phyloP scores from a whole-genome alignment of 2,329 filamentous ascomycete genomes.

The Stachybotrys echinatus region DNA sequence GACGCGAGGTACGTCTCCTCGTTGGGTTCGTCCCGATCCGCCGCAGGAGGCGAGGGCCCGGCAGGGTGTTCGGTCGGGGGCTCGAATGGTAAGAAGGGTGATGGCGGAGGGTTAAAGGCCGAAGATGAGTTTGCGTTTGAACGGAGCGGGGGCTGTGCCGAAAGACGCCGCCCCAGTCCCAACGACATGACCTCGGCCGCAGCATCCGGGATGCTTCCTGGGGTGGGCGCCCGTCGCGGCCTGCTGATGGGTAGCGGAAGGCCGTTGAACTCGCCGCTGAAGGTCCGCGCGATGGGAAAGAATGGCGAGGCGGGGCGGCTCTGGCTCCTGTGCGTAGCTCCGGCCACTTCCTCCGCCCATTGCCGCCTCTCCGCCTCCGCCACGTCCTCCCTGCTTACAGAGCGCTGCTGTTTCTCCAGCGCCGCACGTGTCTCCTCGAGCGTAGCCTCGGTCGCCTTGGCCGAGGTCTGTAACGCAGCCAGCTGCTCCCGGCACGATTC shows the following conservation, averaged over 20 bases:
- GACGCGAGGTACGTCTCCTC: constrained; percentile 45
- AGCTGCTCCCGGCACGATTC: constrained; percentile 53
- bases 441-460: constrained; percentile 60
- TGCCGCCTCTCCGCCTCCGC: constrained; percentile 37
- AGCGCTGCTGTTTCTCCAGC: constrained; percentile 41
- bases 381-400: constrained; percentile 21
- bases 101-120: constrained; percentile 26
- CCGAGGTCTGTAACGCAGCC: constrained; percentile 57
- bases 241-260: constrained; percentile 32
- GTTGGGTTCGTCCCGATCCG: constrained; percentile 45
- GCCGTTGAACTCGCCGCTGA: constrained; percentile 49
- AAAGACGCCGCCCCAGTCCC: constrained; percentile 40
- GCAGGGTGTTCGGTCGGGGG: constrained; percentile 25
- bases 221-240: constrained; percentile 29
- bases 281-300: constrained; percentile 44
- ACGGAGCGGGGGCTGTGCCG: constrained; percentile 39
- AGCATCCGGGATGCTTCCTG: constrained; percentile 42
- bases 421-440: constrained; percentile 50
- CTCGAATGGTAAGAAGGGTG: constrained; percentile 46
- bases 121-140: constrained; percentile 32
- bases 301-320: constrained; percentile 52
- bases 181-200: constrained; percentile 32
- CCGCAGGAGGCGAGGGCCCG: constrained; percentile 33
- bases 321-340: constrained; percentile 32
- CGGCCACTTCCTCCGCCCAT: constrained; percentile 47